Conservation (phyloP, 495 filamentous ascomycete genomes). For the Xylaria grammica region DNA sequence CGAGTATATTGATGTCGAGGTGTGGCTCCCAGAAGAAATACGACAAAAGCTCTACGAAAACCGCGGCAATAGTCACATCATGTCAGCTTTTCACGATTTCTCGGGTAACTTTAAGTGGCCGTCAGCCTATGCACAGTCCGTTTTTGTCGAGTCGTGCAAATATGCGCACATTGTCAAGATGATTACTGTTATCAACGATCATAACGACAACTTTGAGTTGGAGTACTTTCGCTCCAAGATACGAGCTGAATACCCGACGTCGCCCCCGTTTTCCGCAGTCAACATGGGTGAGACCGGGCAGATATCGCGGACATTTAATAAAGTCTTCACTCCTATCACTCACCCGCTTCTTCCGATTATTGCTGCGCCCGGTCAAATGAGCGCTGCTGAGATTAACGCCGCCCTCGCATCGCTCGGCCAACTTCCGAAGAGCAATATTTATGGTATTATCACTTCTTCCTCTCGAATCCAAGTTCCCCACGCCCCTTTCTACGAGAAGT, state of each 20-base stretch:
- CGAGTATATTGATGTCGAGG: constrained; percentile 85
- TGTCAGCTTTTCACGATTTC: constrained; percentile 87
- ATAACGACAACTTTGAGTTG: constrained; percentile 84
- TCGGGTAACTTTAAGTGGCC: constrained; percentile 83
- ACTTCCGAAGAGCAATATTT: constrained; percentile 77
- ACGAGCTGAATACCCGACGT: constrained; percentile 63
- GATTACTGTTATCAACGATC: constrained; percentile 78
- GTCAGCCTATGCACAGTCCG: constrained; percentile 66
- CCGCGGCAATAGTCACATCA: constrained; percentile 77
- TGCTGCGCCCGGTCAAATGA: constrained; percentile 82
- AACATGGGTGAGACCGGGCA: constrained; percentile 88
- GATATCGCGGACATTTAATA: constrained; percentile 79
- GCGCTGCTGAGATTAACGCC: constrained; percentile 80
- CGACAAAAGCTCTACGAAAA: constrained; percentile 67
- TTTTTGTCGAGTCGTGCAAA: constrained; percentile 70
- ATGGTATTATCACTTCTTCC: constrained; percentile 73
- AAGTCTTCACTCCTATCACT: constrained; percentile 83
- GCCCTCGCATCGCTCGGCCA: constrained; percentile 79
- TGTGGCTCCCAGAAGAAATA: constrained; percentile 82
- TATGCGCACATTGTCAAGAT: constrained; percentile 88
- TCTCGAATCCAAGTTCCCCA: constrained; percentile 67
- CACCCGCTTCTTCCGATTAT: constrained; percentile 84
- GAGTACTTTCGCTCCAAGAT: constrained; percentile 86
- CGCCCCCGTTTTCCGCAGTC: constrained; percentile 75
- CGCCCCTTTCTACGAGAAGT: constrained; percentile 85